phyloP scores from a whole-genome alignment of 2,329 filamentous ascomycete species.

The Escovopsis sp. region DNA sequence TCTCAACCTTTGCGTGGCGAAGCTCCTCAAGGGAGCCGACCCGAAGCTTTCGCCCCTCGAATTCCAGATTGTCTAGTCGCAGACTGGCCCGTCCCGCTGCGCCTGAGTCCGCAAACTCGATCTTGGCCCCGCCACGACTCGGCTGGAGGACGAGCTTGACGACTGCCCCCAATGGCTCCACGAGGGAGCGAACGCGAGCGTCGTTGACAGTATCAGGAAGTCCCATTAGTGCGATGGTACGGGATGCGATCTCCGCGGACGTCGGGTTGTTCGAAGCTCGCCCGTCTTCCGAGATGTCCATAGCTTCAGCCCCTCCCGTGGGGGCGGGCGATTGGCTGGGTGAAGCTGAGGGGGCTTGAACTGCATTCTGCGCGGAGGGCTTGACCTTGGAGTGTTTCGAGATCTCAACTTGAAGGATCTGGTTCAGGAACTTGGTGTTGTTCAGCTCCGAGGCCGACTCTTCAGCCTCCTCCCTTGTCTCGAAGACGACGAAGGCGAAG shows the following conservation, averaged over 20 bases:
- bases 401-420: slow-evolving; percentile 52
- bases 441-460: slow-evolving; percentile 54
- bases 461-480: slow-evolving; percentile 52
- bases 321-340: slow-evolving; percentile 19
- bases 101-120: slow-evolving; percentile 62
- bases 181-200: slow-evolving; percentile 59
- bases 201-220: slow-evolving; percentile 89
- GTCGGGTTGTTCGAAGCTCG: slow-evolving; percentile 19
- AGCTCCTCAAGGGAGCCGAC: slow-evolving; percentile 41
- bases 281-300: slow-evolving; percentile 15
- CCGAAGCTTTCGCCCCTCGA: slow-evolving; percentile 38
- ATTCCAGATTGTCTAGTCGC: slow-evolving; percentile 39
- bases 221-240: slow-evolving; percentile 70
- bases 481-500: slow-evolving; percentile 67
- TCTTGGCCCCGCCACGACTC: slow-evolving; percentile 68
- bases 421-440: slow-evolving; percentile 52
- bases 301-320: slow-evolving; percentile 25
- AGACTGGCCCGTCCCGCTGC: slow-evolving; percentile 60
- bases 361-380: slow-evolving; percentile 31
- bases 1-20: slow-evolving; percentile 33
- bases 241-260: slow-evolving; percentile 38
- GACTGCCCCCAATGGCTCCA: slow-evolving; percentile 55
- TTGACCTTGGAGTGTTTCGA: slow-evolving; percentile 43
- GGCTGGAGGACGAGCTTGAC: slow-evolving; percentile 67
- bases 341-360: slow-evolving; percentile 16